Conservation (phyloP, 352 stramenopile species). For the Globisporangium apiculatum region DNA sequence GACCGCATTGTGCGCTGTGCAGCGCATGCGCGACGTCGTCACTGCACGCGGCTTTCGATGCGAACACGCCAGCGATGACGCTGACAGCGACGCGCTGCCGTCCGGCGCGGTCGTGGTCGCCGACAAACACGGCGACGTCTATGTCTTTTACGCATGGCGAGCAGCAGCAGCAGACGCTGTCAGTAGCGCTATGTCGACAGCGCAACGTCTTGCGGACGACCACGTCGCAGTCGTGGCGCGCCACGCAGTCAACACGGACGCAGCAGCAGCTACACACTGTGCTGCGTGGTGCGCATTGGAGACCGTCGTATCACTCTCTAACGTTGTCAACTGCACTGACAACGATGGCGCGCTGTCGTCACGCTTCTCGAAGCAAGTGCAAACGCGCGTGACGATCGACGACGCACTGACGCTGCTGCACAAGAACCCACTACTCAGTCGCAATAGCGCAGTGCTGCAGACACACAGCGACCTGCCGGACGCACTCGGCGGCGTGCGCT, state of each 20-base stretch:
- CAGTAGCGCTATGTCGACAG: not conserved
- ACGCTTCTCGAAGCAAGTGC: not conserved
- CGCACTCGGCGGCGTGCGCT: not conserved
- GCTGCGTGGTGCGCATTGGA: not conserved
- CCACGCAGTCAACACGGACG: not conserved
- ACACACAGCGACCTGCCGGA: not conserved
- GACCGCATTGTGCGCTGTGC: not conserved
- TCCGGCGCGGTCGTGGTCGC: conserved; percentile 23
- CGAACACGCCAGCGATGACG: not conserved
- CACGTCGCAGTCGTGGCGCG: not conserved
- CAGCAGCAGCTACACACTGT: not conserved
- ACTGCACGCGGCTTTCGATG: not conserved
- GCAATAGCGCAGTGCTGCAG: not conserved
- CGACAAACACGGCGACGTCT: conserved; percentile 52
- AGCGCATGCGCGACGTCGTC: not conserved
- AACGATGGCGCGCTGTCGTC: not conserved
- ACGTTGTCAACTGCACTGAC: not conserved
- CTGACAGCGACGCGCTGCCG: not conserved
- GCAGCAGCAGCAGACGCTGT: not conserved
- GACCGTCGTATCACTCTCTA: not conserved
- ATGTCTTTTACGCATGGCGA: conserved; percentile 71
- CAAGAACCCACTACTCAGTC: not conserved
- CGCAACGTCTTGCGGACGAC: not conserved
- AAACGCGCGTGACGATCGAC: not conserved
- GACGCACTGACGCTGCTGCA: not conserved